Evolutionary conservation across 2,329 filamentous ascomycete genomes (phyloP), one percentile per base, ranked within the genome.

Genomic region (Monilinia vaccinii-corymbosi): DNA sequence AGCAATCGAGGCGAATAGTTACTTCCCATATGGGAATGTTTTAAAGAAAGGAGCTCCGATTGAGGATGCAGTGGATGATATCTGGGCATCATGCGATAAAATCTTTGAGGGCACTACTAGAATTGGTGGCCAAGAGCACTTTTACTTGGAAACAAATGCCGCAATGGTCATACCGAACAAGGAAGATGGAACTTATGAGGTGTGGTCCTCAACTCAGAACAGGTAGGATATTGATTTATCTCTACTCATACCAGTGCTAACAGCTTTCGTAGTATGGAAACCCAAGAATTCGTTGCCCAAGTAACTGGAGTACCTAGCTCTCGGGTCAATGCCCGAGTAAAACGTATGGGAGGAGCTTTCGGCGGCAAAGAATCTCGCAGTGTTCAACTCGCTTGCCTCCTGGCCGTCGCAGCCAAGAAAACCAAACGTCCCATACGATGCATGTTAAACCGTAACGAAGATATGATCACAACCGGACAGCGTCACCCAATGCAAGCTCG

Each of bases 41-140:
- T 91, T 97, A 70, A 88, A 91, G 72, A 90, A 86, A 61, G 93
- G 93, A 7, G 85, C 94, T 66, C 76, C 83, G 0, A 86, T 94
- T 58, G 83, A 85, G 62, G 89, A 86, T 14, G 61, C 58, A 11
- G 67, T 70, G 60, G 62, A 64, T 9, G 64, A 62, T 28, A 49
- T 66, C 5, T 68, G 67, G 60, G 56, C 50, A 18, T 64, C 66
- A n/a, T 69, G 67, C 49, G 67, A 69, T 42, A 58, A 40, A 21
- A 56, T 69, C 0, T 95, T 97, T 71, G 79, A 82, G 58, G 93
- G 93, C 36, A 83, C 86, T 0, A 82, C 86, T 2, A 81, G 91
- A 56, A 96, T 97, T 83, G 93, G 93, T 50, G 93, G 93, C 0
- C 93, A 97, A 70, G 93, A 97, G 71, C 93, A 97, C 70, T 97